Percentiles rank a stretch among this genome's conserved stretches.
Conservation (phyloP, 352 stramenopile genomes). For the Phytophthora podocarpi region DNA sequence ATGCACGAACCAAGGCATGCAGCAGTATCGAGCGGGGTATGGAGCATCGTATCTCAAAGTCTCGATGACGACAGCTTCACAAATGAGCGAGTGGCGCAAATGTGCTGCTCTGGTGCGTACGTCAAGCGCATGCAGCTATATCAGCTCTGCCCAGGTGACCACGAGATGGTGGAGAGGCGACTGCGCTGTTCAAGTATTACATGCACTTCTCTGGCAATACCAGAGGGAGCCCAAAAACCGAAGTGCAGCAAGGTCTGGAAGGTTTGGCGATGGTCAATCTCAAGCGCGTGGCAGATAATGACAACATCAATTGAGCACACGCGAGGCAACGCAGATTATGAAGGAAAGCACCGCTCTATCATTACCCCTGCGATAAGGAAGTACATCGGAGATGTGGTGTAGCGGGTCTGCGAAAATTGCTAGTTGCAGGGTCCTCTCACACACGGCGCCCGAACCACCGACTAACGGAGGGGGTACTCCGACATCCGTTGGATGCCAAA, state of each 20-base stretch:
- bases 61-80: background rate
- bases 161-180: background rate
- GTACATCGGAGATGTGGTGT: constrained; percentile 6
- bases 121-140: background rate
- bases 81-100: background rate
- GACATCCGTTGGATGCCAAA: too few relatives aligned
- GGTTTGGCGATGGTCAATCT: background rate
- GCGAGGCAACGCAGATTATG: background rate
- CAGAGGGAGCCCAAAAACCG: background rate
- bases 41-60: background rate
- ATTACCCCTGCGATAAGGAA: background rate
- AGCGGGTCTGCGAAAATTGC: too few relatives aligned
- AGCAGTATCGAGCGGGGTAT: too few relatives aligned
- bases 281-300: background rate
- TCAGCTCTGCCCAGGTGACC: background rate
- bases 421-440: too few relatives aligned
- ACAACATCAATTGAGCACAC: background rate
- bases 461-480: too few relatives aligned
- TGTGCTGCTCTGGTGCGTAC: background rate
- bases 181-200: background rate
- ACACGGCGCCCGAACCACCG: too few relatives aligned
- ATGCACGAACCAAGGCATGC: background rate
- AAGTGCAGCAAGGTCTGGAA: constrained; percentile 13
- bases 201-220: background rate
- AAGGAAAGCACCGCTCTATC: background rate